A percentile compares a stretch with the other conserved stretches of the same genome.
These are phyloP conservation scores for Prunus kanzakura DNA, from an alignment of 306 rosid genomes.

Conservation along the genomic window DNA sequence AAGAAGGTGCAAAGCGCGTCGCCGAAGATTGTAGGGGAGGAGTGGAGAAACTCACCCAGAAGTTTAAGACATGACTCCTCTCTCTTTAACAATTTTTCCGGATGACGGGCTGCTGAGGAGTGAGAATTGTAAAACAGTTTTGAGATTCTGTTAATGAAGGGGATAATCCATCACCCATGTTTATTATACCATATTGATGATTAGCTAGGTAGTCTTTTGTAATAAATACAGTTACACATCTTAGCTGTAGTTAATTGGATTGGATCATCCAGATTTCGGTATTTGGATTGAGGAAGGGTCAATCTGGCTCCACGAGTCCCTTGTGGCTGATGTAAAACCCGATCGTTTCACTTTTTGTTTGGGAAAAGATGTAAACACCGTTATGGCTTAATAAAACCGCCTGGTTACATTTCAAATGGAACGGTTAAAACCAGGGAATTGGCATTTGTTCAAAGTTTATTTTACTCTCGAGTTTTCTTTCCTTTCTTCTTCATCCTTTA, in stretches of 20 bases:
- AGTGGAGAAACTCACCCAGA: constrained; percentile 82
- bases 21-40: constrained; percentile 90
- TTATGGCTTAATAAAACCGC: background rate
- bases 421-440: background rate
- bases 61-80: constrained; percentile 62
- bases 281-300: background rate
- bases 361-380: background rate
- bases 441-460: background rate
- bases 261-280: background rate
- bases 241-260: background rate
- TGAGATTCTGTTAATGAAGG: constrained; percentile 1
- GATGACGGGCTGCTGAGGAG: constrained; percentile 8
- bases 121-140: constrained; percentile 5
- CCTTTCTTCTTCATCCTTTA: too few relatives aligned
- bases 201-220: background rate
- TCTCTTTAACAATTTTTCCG: constrained; percentile 1
- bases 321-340: background rate
- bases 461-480: background rate
- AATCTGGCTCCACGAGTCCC: background rate
- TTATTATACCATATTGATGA: background rate
- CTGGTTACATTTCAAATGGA: too few relatives aligned
- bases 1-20: constrained; percentile 74
- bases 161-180: background rate
- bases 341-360: too few relatives aligned
- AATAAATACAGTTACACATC: background rate